These are phyloP conservation scores for Liriodendron chinense DNA, from an alignment of 164 flowering plant genomes.

Conservation along the genomic window DNA sequence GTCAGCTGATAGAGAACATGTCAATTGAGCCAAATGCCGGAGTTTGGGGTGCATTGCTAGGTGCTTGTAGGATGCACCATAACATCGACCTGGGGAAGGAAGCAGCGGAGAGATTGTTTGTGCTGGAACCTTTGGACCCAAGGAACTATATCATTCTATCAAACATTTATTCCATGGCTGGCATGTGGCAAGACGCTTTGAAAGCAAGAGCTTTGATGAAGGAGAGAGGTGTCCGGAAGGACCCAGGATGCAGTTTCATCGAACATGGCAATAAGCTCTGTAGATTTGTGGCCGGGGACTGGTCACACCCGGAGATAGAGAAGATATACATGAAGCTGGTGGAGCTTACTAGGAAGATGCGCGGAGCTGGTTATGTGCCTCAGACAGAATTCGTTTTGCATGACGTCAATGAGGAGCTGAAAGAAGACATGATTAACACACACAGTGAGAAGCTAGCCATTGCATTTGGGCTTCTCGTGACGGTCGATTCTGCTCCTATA, in stretches of 20 bases:
- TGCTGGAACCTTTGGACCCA: neutral
- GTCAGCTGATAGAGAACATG: neutral
- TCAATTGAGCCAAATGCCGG: neutral
- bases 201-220: slow-evolving; percentile 14
- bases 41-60: slow-evolving; percentile 26
- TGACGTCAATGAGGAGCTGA: neutral
- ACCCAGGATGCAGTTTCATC: slow-evolving; percentile 25
- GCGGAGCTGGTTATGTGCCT: slow-evolving; percentile 28
- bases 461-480: slow-evolving; percentile 32
- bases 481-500: slow-evolving; percentile 19
- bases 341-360: slow-evolving; percentile 30
- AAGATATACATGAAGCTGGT: slow-evolving; percentile 30
- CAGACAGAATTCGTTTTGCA: slow-evolving; percentile 18
- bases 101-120: neutral
- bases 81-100: neutral
- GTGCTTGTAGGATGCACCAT: neutral
- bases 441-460: slow-evolving; percentile 12
- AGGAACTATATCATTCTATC: slow-evolving; percentile 17
- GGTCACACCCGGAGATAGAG: slow-evolving; percentile 16
- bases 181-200: slow-evolving; percentile 19
- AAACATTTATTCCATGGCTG: slow-evolving; percentile 15
- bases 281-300: slow-evolving; percentile 21
- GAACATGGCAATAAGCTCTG: slow-evolving; percentile 15
- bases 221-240: slow-evolving; percentile 17
- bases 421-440: neutral